A percentile compares a stretch with the other conserved stretches of the same genome.
These are phyloP conservation scores for Lichtheimia ornata DNA, from an alignment of 371 early-diverging fungal species.

Conservation along the genomic window DNA sequence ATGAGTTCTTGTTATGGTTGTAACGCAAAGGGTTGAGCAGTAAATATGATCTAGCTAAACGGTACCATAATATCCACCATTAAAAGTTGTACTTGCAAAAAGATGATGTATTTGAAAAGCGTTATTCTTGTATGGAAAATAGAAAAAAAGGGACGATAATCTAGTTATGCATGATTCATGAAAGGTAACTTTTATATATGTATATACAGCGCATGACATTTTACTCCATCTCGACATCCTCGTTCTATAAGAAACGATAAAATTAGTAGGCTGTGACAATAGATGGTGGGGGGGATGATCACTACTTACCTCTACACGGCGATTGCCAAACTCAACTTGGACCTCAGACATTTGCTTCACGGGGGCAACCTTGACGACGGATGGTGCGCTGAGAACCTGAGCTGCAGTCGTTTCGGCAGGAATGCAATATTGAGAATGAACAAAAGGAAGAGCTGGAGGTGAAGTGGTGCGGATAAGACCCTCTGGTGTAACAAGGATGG, in stretches of 20 bases:
- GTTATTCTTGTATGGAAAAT: neutral
- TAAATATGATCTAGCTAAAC: neutral
- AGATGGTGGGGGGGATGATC: neutral
- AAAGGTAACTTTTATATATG: neutral
- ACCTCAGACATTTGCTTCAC: slow-evolving; percentile 11
- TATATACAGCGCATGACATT: neutral
- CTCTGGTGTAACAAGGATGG: slow-evolving; percentile 76
- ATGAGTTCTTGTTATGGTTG: too few species aligned
- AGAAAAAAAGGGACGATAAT: neutral
- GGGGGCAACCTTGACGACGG: slow-evolving; percentile 8
- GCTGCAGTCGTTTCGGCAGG: slow-evolving; percentile 48
- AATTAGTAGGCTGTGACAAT: neutral
- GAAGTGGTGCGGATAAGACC: slow-evolving; percentile 77
- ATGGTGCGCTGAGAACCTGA: slow-evolving; percentile 26
- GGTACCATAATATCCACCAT: neutral
- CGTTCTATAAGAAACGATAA: slow-evolving; percentile 17
- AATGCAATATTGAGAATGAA: slow-evolving; percentile 70
- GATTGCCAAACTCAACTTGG: slow-evolving; percentile 39
- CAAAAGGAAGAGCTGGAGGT: slow-evolving; percentile 62
- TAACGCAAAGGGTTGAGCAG: neutral
- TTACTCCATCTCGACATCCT: slow-evolving; percentile 39
- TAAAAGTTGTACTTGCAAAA: neutral
- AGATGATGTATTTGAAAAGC: too few species aligned
- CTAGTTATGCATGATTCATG: slow-evolving; percentile 3
- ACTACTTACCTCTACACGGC: slow-evolving; percentile 32